Evolutionary conservation across 768 basidiomycete species (phyloP).

Genomic region (Cantharellus cinnabarinus): DNA sequence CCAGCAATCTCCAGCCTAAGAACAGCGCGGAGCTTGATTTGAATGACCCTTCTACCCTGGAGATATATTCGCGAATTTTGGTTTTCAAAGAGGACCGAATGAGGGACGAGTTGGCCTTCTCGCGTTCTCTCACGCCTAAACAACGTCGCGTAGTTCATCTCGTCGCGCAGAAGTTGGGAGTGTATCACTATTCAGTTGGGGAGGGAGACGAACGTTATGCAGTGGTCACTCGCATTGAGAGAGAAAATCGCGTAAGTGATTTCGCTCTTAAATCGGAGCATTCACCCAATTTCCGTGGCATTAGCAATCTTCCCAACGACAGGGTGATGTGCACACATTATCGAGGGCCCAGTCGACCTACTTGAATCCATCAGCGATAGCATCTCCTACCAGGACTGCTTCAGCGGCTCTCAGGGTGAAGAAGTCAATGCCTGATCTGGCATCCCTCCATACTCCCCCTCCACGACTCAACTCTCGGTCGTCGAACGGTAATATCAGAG

Average conservation of each 20-base stretch:
- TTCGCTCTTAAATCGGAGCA: not conserved
- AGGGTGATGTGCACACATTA: constrained; percentile 37
- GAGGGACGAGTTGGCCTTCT: constrained; percentile 94
- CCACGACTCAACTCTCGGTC: constrained; percentile 62
- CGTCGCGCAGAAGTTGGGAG: constrained; percentile 88
- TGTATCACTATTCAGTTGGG: constrained; percentile 85
- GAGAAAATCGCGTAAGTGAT: constrained; percentile 20
- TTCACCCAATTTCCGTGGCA: not conserved
- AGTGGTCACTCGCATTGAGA: constrained; percentile 81
- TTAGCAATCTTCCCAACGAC: not conserved
- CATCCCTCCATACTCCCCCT: constrained; percentile 38
- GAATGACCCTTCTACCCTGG: constrained; percentile 86
- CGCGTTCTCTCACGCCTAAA: constrained; percentile 62
- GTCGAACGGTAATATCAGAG: constrained; percentile 71
- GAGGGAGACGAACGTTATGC: constrained; percentile 86
- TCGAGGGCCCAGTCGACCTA: constrained; percentile 70
- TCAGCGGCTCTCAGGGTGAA: constrained; percentile 54
- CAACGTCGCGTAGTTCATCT: constrained; percentile 87
- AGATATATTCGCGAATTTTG: constrained; percentile 90
- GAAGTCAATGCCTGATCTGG: constrained; percentile 98
- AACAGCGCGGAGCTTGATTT: constrained; percentile 59
- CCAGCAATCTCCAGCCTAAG: constrained; percentile 27
- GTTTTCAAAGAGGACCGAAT: constrained; percentile 96
- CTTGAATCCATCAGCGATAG: constrained; percentile 20
- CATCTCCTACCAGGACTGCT: constrained; percentile 11